These are phyloP conservation scores for Stereum hirsutum DNA, from an alignment of 1,284 basidiomycete species.

Conservation along the genomic window DNA sequence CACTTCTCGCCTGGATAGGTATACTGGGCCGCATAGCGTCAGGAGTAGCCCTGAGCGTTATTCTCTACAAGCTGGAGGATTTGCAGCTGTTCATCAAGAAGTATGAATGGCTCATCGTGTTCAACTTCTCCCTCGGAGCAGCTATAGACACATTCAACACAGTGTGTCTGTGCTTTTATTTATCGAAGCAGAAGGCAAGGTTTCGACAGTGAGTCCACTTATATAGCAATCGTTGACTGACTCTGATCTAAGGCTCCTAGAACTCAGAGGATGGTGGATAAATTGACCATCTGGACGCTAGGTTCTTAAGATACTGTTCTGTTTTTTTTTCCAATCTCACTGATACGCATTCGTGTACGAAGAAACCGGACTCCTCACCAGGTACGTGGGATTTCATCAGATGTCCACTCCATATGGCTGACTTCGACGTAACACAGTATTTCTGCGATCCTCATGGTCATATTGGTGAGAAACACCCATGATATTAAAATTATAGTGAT, in stretches of 20 bases:
- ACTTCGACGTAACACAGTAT: too few relatives aligned
- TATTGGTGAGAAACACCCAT: too few relatives aligned
- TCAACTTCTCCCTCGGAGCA: background rate
- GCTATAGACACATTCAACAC: background rate
- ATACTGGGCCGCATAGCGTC: background rate
- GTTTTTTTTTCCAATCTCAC: background rate
- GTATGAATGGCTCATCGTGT: background rate
- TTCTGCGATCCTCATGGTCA: too few relatives aligned
- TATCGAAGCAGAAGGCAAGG: background rate
- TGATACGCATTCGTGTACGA: background rate
- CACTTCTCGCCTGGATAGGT: background rate
- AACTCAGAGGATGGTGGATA: background rate
- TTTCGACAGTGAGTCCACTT: background rate
- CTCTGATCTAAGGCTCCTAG: background rate
- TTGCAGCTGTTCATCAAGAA: background rate
- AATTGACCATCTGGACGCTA: background rate
- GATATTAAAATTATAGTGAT: too few relatives aligned
- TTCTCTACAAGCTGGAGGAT: background rate
- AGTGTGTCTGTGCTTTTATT: background rate
- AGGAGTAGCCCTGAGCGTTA: background rate
- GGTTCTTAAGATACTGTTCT: background rate
- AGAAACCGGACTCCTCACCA: background rate
- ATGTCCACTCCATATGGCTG: too few relatives aligned
- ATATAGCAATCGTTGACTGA: background rate
- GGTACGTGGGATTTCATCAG: too few relatives aligned